Percentiles rank a stretch among this genome's conserved stretches.
phyloP scores from a whole-genome alignment of 805 yeast genomes.

The Groenewaldozyma tartarivorans region DNA sequence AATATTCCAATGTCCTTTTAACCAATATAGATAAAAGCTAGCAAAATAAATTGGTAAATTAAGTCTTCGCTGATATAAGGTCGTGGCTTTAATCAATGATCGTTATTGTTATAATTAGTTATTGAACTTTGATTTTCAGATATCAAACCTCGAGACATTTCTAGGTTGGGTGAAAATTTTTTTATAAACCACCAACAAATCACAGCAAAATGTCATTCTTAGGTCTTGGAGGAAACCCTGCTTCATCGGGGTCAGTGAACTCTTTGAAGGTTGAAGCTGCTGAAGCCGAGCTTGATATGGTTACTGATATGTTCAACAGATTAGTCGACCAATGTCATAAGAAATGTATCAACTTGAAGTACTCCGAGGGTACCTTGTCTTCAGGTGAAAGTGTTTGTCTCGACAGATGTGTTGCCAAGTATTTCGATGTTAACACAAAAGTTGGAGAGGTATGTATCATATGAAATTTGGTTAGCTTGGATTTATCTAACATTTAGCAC shows the following conservation, averaged over 20 bases:
- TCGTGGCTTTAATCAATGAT: no score
- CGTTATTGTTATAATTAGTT: no score
- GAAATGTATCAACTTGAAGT: conserved; percentile 64
- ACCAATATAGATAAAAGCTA: no score
- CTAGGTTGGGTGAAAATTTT: no score
- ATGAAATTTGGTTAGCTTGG: background rate
- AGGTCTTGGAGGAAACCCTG: conserved; percentile 46
- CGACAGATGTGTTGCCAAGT: conserved; percentile 93
- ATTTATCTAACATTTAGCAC: conserved; percentile 22
- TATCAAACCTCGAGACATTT: no score
- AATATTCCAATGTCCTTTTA: no score
- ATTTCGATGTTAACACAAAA: conserved; percentile 87
- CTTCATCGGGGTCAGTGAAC: conserved; percentile 25
- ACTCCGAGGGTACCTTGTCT: conserved; percentile 63
- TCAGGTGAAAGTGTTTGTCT: conserved; percentile 79
- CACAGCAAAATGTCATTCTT: conserved; percentile 31
- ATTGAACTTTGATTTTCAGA: no score
- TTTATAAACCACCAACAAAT: no score
- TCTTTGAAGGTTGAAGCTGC: conserved; percentile 52
- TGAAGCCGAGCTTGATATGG: conserved; percentile 94
- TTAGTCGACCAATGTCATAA: conserved; percentile 80
- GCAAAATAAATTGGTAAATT: no score
- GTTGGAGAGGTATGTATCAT: conserved; percentile 58
- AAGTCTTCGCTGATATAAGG: no score
- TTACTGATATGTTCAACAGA: conserved; percentile 93